Percentiles rank a stretch among this genome's conserved stretches.
Evolutionary conservation across 208 protist species (phyloP).

Genomic region (Leishmania amazonensis): DNA sequence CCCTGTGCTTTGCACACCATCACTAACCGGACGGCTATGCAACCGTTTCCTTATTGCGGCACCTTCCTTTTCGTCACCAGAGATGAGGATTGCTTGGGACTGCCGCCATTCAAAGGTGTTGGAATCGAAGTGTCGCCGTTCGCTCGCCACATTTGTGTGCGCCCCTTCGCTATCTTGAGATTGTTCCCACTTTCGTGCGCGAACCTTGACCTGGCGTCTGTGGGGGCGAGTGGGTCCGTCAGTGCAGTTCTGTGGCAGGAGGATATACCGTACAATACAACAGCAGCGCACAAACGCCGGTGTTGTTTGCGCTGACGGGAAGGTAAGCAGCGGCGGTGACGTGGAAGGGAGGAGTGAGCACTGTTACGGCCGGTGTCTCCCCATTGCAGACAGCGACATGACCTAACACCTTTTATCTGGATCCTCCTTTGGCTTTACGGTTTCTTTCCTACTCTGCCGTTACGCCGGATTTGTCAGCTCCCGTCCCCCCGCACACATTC

Average conservation of each 20-base stretch:
- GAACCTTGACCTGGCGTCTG: background rate
- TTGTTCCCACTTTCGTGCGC: background rate
- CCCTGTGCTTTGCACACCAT: background rate
- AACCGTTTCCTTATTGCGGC: background rate
- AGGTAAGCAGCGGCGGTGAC: background rate
- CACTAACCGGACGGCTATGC: background rate
- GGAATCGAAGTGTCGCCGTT: background rate
- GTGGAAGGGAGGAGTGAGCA: background rate
- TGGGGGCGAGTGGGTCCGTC: background rate
- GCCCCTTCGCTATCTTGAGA: background rate
- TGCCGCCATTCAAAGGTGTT: background rate
- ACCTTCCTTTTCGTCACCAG: background rate
- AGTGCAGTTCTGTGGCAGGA: background rate
- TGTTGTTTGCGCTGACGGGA: background rate
- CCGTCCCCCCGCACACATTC: background rate
- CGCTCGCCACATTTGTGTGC: background rate
- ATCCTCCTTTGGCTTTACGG: background rate
- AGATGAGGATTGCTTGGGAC: background rate
- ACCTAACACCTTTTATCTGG: background rate
- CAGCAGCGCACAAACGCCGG: background rate
- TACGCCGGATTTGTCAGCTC: background rate
- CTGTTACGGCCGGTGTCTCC: background rate
- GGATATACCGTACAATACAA: background rate
- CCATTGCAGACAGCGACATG: background rate
- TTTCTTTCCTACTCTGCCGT: background rate